phyloP scores from a whole-genome alignment of 176 grass and related monocot species.

The Avena atlantica region DNA sequence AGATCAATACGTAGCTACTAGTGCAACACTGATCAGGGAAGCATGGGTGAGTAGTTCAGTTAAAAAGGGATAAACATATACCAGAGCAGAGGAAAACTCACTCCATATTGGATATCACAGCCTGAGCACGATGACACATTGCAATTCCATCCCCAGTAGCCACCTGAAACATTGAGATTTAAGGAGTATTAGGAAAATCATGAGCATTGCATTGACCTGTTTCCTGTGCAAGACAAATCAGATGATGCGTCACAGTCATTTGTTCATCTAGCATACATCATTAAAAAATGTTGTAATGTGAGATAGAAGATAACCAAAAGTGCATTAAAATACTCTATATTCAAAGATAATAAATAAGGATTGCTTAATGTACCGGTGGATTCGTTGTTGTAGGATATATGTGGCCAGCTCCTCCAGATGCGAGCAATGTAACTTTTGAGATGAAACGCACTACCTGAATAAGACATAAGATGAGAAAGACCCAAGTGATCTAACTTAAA shows the following conservation, averaged over 20 bases:
- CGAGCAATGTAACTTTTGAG: slow-evolving; percentile 91
- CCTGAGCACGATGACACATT: slow-evolving; percentile 90
- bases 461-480: slow-evolving; percentile 22
- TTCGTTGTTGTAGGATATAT: slow-evolving; percentile 98
- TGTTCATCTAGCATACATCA: background rate
- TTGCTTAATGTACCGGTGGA: slow-evolving; percentile 66
- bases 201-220: slow-evolving; percentile 25
- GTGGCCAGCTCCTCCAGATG: slow-evolving; percentile 94
- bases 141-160: slow-evolving; percentile 98
- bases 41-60: background rate
- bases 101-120: slow-evolving; percentile 99
- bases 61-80: slow-evolving; percentile 9
- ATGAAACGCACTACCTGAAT: slow-evolving; percentile 88
- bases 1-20: background rate
- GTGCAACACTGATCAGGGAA: background rate
- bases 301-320: slow-evolving; percentile 1
- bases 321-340: background rate
- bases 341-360: slow-evolving; percentile 8
- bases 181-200: slow-evolving; percentile 4
- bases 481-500: slow-evolving; percentile 2
- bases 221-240: slow-evolving; percentile 22
- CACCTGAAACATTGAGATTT: slow-evolving; percentile 63
- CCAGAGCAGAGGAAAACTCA: slow-evolving; percentile 60
- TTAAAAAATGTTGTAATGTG: slow-evolving; percentile 15
- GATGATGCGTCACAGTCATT: background rate